Evolutionary conservation across 331 rosid species (phyloP).

Genomic region (Dryas integrifolia): DNA sequence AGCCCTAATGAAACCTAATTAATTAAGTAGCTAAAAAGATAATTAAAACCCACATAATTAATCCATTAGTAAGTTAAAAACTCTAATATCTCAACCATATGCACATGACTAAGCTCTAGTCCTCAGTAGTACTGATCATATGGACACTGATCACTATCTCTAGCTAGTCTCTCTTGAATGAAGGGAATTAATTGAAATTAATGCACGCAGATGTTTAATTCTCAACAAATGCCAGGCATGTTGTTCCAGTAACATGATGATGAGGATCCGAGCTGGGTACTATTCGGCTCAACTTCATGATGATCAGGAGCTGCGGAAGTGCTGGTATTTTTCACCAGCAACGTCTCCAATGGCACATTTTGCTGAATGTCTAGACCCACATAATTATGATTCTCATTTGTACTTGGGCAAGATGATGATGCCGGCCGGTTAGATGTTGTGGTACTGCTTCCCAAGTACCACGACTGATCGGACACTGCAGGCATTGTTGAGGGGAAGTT

Average conservation of each 20-base stretch:
- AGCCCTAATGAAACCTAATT: slow-evolving; percentile 18
- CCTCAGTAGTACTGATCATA: background rate
- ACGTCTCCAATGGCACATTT: slow-evolving; percentile 4
- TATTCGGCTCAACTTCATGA: slow-evolving; percentile 30
- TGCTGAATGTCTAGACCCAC: slow-evolving; percentile 27
- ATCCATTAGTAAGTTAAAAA: background rate
- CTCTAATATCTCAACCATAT: slow-evolving; percentile 13
- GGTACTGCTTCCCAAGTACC: slow-evolving; percentile 38
- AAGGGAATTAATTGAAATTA: background rate
- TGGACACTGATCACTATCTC: slow-evolving; percentile 10
- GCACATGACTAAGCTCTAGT: slow-evolving; percentile 14
- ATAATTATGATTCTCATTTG: slow-evolving; percentile 6
- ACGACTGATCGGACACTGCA: slow-evolving; percentile 35
- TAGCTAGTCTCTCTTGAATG: background rate
- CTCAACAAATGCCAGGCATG: slow-evolving; percentile 54
- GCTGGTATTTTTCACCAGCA: background rate
- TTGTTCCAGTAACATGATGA: slow-evolving; percentile 47
- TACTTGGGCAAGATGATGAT: too few relatives aligned
- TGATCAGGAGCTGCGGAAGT: background rate
- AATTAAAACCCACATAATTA: background rate
- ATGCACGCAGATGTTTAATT: background rate
- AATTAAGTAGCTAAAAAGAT: background rate
- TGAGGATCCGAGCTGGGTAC: background rate
- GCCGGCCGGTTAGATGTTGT: background rate
- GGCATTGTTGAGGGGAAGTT: slow-evolving; percentile 52